phyloP scores from a whole-genome alignment of 805 yeast genomes.

The Isabelozyma heimii region DNA sequence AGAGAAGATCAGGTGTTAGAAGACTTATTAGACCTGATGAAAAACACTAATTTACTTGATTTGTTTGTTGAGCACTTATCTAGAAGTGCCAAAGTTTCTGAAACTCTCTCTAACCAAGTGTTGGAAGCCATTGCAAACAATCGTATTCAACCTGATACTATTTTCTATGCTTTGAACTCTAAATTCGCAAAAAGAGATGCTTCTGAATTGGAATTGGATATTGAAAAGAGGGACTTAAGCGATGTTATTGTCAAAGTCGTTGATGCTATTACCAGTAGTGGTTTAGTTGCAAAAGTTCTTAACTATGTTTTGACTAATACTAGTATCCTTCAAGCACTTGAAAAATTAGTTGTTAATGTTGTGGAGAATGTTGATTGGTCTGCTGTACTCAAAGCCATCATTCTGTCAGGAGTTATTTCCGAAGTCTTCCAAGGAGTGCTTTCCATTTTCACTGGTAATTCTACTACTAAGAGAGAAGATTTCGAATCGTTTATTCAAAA shows the following conservation, averaged over 20 bases:
- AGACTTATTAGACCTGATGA: slow-evolving; percentile 13
- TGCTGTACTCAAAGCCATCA: slow-evolving; percentile 18
- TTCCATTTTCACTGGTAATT: slow-evolving; percentile 1
- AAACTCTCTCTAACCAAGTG: slow-evolving; percentile 11
- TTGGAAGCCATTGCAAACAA: slow-evolving; percentile 11
- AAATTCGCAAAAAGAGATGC: background rate
- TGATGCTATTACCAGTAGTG: slow-evolving; percentile 4
- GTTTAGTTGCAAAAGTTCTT: slow-evolving; percentile 13
- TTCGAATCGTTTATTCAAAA: background rate
- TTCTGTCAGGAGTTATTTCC: slow-evolving; percentile 22
- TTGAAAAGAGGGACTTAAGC: background rate
- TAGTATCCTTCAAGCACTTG: slow-evolving; percentile 13
- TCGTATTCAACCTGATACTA: slow-evolving; percentile 10
- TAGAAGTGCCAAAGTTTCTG: slow-evolving; percentile 11
- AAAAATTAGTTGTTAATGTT: slow-evolving; percentile 16
- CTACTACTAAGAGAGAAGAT: background rate
- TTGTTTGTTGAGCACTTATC: slow-evolving; percentile 15
- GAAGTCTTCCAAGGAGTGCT: slow-evolving; percentile 10
- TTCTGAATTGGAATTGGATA: slow-evolving; percentile 1
- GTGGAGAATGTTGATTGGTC: slow-evolving; percentile 18
- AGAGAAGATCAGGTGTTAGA: slow-evolving; percentile 9
- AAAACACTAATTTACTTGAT: slow-evolving; percentile 9
- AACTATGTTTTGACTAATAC: slow-evolving; percentile 12
- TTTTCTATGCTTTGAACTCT: slow-evolving; percentile 4
- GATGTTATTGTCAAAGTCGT: background rate